Base-by-base conservation (phyloP, 2,329 filamentous ascomycete species). In the Sclerotinia spermophila region DNA sequence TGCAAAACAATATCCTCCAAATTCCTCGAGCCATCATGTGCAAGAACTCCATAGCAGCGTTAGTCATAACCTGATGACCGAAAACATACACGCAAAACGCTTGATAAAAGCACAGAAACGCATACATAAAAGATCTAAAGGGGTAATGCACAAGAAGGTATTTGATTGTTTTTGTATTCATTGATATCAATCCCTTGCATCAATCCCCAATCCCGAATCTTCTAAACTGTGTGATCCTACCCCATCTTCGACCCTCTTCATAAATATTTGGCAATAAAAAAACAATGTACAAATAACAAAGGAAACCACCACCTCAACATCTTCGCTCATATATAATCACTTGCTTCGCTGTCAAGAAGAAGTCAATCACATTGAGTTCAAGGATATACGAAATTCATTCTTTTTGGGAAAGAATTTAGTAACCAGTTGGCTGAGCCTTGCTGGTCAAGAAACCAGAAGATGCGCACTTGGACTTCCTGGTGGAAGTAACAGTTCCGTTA, bases 401-500 rank as follows among this genome's bases (percentile, higher is more conserved):
- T 38, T 42, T 27, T 27, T 19, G 58, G 24, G 38, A 42, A 21
- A 60, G n/a, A 58, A 58, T 67, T 59, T 67, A 67, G 30, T 59
- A 55, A 61, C 38, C 64, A n/a, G 35, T 70, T 21, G 70, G 58
- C 17, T 66, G 56, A n/a, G 58, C 38, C 70, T 74, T 74, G 35
- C 72, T 73, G 74, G 73, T 73, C 60, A 76, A 71, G 72, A 77
- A 76, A 30, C 76, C 75, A 44, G 73, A 75, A 61, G 71, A 73
- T 27, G 73, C 68, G 73, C 75, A 76, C 61, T 72, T 74, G 67
- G 71, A 73, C 72, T 76, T 76, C 55, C 72, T 74, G 44, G 67
- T 73, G 30, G 72, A 71, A 33, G 71, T 64, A n/a, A 70, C 69
- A 61, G 78, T 79, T 40, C 72, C 73, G 65, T 71, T 71, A 42